Base-by-base conservation (phyloP, 495 filamentous ascomycete species). In the Oidiodendron maius region DNA sequence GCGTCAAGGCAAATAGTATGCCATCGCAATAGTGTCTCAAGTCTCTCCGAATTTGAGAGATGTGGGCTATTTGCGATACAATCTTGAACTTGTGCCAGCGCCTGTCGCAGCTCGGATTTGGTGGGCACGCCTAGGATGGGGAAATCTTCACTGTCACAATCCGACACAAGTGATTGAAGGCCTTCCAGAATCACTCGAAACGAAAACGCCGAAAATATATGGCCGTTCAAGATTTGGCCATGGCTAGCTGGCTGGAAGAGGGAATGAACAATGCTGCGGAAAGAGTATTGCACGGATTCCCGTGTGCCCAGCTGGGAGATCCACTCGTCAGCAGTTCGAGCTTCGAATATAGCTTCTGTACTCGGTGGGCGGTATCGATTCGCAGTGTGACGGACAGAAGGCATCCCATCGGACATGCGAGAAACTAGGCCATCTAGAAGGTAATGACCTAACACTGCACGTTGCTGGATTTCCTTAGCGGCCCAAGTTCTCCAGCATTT, bases 11-110 rank as follows among this genome's bases (percentile, higher is more conserved):
- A 72, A 17, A 72, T 63, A 0, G 71, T 65, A 41, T 75, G 71
- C 70, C 71, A 75, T n/a, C 71, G 65, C 3, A 75, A 51, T 3
- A 75, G 61, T 0, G 69, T 58, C 35, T 73, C 70, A 0, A 71
- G 59, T 40, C 66, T 40, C 48, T 75, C 70, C 0, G 63, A 55
- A 0, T 62, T 53, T 2, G 64, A 66, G 24, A 71, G 64, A 41
- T 66, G 59, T 11, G 66, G 61, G 54, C 61, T 66, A 60, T 64
- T 63, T 0, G 63, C 55, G 11, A 71, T 71, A 3, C 61, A 64
- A 20, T 70, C 63, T 39, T 71, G 62, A 4, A 75, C 57, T 41
- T 67, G 68, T n/a, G 61, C 64, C 9, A 75, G 55, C 9, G 69
- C 71, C 32, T 62, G 49, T 6, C 64, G 55, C 1, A 74, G 55